Conservation (phyloP, 192 early-diverging fungal species). For the Coemansia sp. region DNA sequence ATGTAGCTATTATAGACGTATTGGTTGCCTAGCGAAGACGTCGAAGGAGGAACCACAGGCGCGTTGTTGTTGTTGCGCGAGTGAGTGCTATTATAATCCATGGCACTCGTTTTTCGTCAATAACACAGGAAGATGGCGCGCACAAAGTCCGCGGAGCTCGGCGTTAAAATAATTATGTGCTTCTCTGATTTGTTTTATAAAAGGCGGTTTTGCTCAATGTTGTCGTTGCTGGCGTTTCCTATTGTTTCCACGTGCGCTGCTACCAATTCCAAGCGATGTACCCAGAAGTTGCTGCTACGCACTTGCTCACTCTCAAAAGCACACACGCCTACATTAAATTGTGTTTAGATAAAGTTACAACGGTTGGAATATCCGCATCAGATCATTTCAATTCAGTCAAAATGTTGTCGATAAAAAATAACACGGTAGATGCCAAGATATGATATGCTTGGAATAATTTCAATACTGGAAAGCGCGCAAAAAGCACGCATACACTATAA, state of each 20-base stretch:
- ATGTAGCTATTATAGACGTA: slow-evolving; percentile 34
- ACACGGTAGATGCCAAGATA: neutral
- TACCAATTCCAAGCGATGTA: neutral
- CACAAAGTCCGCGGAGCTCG: no score
- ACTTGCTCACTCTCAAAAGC: neutral
- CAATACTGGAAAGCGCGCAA: neutral
- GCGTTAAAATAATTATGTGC: no score
- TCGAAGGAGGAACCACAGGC: slow-evolving; percentile 21
- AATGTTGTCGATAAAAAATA: neutral
- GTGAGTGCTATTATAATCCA: slow-evolving; percentile 26
- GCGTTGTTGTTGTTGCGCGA: slow-evolving; percentile 31
- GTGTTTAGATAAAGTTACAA: neutral
- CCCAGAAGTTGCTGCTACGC: neutral
- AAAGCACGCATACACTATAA: neutral
- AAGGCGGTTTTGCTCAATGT: no score
- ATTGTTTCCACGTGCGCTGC: neutral
- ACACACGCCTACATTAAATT: neutral
- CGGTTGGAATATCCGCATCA: neutral
- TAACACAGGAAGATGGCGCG: no score
- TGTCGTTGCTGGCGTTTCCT: neutral
- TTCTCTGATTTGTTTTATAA: no score
- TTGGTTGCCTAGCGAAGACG: slow-evolving; percentile 13
- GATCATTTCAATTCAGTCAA: neutral
- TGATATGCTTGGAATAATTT: neutral
- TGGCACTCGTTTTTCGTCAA: neutral